A percentile compares a stretch with the other conserved stretches of the same genome.
These are phyloP conservation scores for Ilyonectria destructans DNA, from an alignment of 2,329 filamentous ascomycete species.

Conservation along the genomic window DNA sequence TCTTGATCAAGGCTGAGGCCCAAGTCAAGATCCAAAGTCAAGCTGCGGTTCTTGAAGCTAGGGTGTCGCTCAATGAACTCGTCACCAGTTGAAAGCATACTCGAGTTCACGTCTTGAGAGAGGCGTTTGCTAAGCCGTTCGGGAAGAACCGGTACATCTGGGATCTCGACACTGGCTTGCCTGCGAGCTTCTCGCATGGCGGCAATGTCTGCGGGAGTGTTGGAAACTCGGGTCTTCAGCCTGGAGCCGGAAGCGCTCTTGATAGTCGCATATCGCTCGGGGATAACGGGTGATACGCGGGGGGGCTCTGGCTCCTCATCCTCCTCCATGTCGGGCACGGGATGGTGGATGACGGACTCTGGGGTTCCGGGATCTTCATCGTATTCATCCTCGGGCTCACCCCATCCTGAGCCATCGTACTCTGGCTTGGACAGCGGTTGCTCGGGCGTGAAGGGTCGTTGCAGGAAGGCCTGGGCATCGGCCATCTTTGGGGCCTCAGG, in stretches of 20 bases:
- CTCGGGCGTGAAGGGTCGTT: conserved; percentile 67
- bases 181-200: conserved; percentile 90
- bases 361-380: conserved; percentile 81
- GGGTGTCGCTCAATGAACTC: conserved; percentile 74
- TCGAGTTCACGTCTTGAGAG: conserved; percentile 64
- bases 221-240: conserved; percentile 90
- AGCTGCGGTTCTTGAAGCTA: conserved; percentile 86
- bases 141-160: conserved; percentile 73
- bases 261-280: conserved; percentile 89
- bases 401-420: conserved; percentile 77
- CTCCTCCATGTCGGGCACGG: conserved; percentile 63
- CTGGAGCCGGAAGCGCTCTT: conserved; percentile 85
- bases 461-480: conserved; percentile 55
- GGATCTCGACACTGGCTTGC: conserved; percentile 84
- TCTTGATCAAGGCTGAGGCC: conserved; percentile 91
- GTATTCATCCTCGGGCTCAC: conserved; percentile 67
- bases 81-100: conserved; percentile 54
- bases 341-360: conserved; percentile 91
- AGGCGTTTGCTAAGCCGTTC: conserved; percentile 72
- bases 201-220: conserved; percentile 86
- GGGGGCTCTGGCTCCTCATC: conserved; percentile 61
- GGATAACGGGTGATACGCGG: conserved; percentile 76
- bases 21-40: conserved; percentile 86
- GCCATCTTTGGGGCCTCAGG: conserved; percentile 54
- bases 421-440: conserved; percentile 71